phyloP scores from a whole-genome alignment of 2,329 filamentous ascomycete genomes.

The Lecanicillium sp. region DNA sequence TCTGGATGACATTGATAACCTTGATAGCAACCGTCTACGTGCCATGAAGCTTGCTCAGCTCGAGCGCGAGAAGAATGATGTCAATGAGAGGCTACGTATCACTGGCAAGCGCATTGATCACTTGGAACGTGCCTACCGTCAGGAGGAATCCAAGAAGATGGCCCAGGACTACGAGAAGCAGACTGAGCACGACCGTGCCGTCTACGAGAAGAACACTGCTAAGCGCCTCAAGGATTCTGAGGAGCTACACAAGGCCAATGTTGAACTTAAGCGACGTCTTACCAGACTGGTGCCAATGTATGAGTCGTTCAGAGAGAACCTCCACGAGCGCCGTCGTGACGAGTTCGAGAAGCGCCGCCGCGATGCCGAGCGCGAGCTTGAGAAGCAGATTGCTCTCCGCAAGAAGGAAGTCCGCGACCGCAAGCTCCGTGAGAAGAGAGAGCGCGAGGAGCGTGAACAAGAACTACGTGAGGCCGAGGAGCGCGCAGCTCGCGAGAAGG shows the following conservation, averaged over 20 bases:
- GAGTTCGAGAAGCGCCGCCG: constrained; percentile 94
- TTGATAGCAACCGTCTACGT: constrained; percentile 85
- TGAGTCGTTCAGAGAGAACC: constrained; percentile 70
- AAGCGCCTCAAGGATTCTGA: constrained; percentile 75
- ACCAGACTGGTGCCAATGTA: constrained; percentile 77
- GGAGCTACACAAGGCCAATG: constrained; percentile 82
- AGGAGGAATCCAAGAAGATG: constrained; percentile 91
- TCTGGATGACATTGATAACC: constrained; percentile 70
- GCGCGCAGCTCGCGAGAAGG: constrained; percentile 69
- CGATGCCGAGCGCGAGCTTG: constrained; percentile 84
- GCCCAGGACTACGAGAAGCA: constrained; percentile 78
- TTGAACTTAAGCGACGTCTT: constrained; percentile 89
- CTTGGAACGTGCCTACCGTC: constrained; percentile 90
- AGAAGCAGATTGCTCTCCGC: constrained; percentile 81
- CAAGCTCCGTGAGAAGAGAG: constrained; percentile 72
- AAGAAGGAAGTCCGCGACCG: constrained; percentile 83
- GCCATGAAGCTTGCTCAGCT: constrained; percentile 92
- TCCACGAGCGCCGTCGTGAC: constrained; percentile 81
- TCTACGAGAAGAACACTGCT: constrained; percentile 71
- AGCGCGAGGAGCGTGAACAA: constrained; percentile 77
- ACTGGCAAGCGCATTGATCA: constrained; percentile 96
- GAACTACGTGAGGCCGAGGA: constrained; percentile 78
- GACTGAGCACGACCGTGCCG: constrained; percentile 65
- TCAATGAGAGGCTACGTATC: constrained; percentile 82
- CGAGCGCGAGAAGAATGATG: constrained; percentile 95